Base-by-base conservation (phyloP, 2,329 filamentous ascomycete species). In the Xylaria sp. region DNA sequence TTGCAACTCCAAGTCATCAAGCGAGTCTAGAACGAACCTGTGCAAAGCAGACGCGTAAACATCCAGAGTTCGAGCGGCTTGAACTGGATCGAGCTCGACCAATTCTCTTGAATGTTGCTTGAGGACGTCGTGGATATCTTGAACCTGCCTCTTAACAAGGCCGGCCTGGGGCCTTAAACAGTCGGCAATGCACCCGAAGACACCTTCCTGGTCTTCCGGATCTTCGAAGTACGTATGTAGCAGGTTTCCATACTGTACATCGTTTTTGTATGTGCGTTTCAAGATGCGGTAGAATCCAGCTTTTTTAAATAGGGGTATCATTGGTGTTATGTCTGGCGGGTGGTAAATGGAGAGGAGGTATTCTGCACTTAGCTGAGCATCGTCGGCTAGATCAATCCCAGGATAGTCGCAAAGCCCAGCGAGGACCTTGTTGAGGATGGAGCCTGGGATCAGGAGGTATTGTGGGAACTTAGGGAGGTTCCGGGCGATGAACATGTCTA, bases 401-500 rank as follows among this genome's bases (percentile, higher is more conserved):
- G 92, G 92, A 63, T 92, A 96, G 56, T 87, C 84, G 75, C 94
- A 99, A 4, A 99, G 80, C 2, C 92, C 89, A 37, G 85, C 79
- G 21, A 99, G 79, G 8, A 97, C 87, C 54, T 86, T 87, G 54
- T 92, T 90, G 1, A 99, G 79, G 1, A 90, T 89, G 2, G 90
- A 92, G 17, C 92, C 94, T 0, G 93, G 90, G 43, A 99, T 84
- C 9, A 97, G 82, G 46, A 99, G 87, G 66, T 97, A 97, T 69
- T 97, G 93, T 1, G 92, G 92, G 67, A 96, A 99, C 71, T 99
- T 99, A 2, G 95, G 91, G 45, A 99, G 76, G 69, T 96, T 99
- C 51, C 94, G 86, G 17, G 94, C 93, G 68, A 99, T 89, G 68
- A 99, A 99, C 92, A 99, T 99, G 72, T 99, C 92, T 41, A 99